These are phyloP conservation scores for Penicillium janthinellum DNA, from an alignment of 2,329 filamentous ascomycete species.

Conservation along the genomic window DNA sequence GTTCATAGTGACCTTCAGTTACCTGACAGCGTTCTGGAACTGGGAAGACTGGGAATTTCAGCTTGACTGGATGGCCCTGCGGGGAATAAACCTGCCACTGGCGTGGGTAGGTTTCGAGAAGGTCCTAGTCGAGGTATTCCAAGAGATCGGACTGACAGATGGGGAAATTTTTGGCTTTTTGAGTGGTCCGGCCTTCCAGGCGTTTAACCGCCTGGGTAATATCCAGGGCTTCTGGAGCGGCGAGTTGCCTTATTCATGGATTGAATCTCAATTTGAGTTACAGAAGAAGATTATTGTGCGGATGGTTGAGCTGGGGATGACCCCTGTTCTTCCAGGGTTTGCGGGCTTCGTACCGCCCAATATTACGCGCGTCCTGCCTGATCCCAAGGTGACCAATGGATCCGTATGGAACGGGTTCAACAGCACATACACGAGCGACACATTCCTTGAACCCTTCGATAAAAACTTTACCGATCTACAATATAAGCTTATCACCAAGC, in stretches of 20 bases:
- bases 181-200: constrained; percentile 54
- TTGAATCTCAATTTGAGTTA: constrained; percentile 51
- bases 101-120: constrained; percentile 58
- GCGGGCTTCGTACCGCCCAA: constrained; percentile 53
- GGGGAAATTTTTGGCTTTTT: constrained; percentile 51
- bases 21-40: constrained; percentile 54
- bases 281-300: constrained; percentile 53
- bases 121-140: constrained; percentile 53
- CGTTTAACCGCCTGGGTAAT: constrained; percentile 60
- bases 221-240: constrained; percentile 55
- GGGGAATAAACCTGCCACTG: constrained; percentile 55
- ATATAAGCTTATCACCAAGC: constrained; percentile 50
- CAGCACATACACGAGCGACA: constrained; percentile 51
- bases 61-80: constrained; percentile 56
- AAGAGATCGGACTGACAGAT: constrained; percentile 48
- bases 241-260: constrained; percentile 49
- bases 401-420: constrained; percentile 49
- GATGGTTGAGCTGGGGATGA: constrained; percentile 58
- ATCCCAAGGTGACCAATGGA: constrained; percentile 48
- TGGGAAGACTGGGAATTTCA: constrained; percentile 58
- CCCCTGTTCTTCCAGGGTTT: constrained; percentile 54
- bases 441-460: constrained; percentile 53
- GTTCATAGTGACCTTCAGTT: constrained; percentile 53
- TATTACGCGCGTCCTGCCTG: constrained; percentile 45
- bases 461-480: constrained; percentile 48